Evolutionary conservation across 306 rosid species (phyloP).

Genomic region (Vigna radiata): DNA sequence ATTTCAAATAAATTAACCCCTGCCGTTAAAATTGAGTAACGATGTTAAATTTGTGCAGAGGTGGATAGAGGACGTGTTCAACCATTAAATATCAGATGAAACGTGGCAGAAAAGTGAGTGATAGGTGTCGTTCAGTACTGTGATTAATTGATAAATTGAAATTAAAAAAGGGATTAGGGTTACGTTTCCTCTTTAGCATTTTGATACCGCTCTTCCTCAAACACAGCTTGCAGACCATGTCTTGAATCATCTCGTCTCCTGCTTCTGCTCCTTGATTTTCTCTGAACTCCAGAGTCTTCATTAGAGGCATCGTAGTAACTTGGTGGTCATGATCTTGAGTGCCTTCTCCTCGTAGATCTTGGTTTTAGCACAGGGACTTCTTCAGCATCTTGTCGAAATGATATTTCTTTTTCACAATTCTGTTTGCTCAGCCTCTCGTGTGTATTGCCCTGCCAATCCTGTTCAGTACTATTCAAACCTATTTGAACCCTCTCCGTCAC

Average conservation of each 20-base stretch:
- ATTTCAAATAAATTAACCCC: no score
- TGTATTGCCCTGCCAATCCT: constrained; percentile 54
- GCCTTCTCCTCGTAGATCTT: constrained; percentile 71
- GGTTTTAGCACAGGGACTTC: constrained; percentile 62
- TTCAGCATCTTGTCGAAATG: constrained; percentile 48
- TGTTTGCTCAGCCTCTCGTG: constrained; percentile 47
- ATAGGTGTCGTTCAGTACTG: no score
- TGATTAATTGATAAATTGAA: no score
- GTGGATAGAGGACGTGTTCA: no score
- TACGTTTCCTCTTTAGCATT: constrained; percentile 83
- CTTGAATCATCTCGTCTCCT: constrained; percentile 76
- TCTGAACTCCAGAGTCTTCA: constrained; percentile 53
- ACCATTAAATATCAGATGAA: no score
- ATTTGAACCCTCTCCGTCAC: constrained; percentile 43
- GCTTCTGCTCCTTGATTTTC: constrained; percentile 80
- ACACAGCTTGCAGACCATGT: constrained; percentile 69
- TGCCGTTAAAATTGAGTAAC: no score
- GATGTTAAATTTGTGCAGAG: no score
- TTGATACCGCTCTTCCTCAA: constrained; percentile 67
- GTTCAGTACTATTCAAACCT: constrained; percentile 54
- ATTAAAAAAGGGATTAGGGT: no score
- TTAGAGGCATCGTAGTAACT: constrained; percentile 51
- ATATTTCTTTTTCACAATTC: constrained; percentile 51
- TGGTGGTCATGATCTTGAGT: constrained; percentile 66
- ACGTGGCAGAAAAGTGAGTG: no score